These are phyloP conservation scores for Xylariaceae sp. DNA, from an alignment of 2,329 filamentous ascomycete species.

Conservation along the genomic window DNA sequence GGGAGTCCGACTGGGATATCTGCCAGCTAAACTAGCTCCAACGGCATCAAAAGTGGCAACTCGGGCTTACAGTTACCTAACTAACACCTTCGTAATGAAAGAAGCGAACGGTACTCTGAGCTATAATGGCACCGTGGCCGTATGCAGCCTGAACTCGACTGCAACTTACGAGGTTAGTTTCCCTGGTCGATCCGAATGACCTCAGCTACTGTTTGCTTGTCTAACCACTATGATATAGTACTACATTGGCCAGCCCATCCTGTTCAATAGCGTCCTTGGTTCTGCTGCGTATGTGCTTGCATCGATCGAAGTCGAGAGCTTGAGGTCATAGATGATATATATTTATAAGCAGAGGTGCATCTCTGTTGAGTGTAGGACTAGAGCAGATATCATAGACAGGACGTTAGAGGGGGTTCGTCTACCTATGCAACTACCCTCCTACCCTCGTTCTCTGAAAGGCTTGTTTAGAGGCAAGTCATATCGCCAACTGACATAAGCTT, in stretches of 20 bases:
- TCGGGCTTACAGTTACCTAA: slow-evolving; percentile 36
- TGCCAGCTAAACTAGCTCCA: slow-evolving; percentile 22
- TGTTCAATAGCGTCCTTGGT: slow-evolving; percentile 48
- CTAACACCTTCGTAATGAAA: slow-evolving; percentile 36
- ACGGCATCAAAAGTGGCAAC: slow-evolving; percentile 23
- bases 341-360: background rate
- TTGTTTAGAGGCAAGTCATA: too few species aligned
- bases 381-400: background rate
- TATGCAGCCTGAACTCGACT: slow-evolving; percentile 51
- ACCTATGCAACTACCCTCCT: background rate
- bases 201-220: background rate
- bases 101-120: slow-evolving; percentile 39
- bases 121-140: slow-evolving; percentile 48
- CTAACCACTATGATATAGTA: slow-evolving; percentile 41
- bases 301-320: slow-evolving; percentile 46
- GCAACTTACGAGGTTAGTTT: slow-evolving; percentile 45
- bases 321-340: slow-evolving; percentile 3
- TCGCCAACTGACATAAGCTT: too few species aligned
- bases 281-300: slow-evolving; percentile 48
- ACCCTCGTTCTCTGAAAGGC: background rate
- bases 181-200: background rate
- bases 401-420: too few species aligned
- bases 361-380: background rate
- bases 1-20: slow-evolving; percentile 44
- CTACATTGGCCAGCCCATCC: slow-evolving; percentile 45